phyloP scores from a whole-genome alignment of 1,284 basidiomycete genomes.

The Leccinum angustisporum region DNA sequence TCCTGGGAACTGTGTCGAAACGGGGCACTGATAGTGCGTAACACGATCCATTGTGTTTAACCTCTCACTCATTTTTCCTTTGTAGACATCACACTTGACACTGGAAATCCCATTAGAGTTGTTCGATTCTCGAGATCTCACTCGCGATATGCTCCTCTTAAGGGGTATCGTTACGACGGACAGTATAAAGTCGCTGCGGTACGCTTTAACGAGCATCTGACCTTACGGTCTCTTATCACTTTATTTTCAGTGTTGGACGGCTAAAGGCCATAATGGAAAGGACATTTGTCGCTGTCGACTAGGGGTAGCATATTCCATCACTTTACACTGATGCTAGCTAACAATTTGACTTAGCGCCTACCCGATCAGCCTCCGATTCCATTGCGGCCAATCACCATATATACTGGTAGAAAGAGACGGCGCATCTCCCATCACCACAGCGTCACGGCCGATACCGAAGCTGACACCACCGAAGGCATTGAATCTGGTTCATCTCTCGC shows the following conservation, averaged over 20 bases:
- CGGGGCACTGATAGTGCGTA: constrained; percentile 21
- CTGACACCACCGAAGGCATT: neutral
- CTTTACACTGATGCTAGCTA: neutral
- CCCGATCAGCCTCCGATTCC: constrained; percentile 28
- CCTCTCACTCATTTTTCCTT: neutral
- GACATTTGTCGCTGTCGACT: constrained; percentile 28
- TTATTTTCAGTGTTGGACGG: constrained; percentile 22
- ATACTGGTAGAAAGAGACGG: neutral
- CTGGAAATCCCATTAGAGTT: constrained; percentile 24
- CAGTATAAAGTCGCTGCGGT: constrained; percentile 26
- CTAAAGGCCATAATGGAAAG: constrained; percentile 12
- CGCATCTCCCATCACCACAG: neutral
- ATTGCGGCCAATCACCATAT: neutral
- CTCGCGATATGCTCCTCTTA: constrained; percentile 26
- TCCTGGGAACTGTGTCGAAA: constrained; percentile 22
- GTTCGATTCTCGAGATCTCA: constrained; percentile 22
- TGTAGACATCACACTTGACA: constrained; percentile 25
- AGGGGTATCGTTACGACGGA: constrained; percentile 28
- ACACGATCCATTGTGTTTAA: neutral
- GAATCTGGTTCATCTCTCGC: neutral
- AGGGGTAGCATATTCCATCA: constrained; percentile 20
- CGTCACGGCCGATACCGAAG: neutral
- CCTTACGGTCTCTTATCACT: neutral
- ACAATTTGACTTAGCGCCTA: constrained; percentile 19
- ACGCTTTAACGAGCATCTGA: neutral